Conservation (phyloP, 768 basidiomycete genomes). For the Tubosaeta sp. region DNA sequence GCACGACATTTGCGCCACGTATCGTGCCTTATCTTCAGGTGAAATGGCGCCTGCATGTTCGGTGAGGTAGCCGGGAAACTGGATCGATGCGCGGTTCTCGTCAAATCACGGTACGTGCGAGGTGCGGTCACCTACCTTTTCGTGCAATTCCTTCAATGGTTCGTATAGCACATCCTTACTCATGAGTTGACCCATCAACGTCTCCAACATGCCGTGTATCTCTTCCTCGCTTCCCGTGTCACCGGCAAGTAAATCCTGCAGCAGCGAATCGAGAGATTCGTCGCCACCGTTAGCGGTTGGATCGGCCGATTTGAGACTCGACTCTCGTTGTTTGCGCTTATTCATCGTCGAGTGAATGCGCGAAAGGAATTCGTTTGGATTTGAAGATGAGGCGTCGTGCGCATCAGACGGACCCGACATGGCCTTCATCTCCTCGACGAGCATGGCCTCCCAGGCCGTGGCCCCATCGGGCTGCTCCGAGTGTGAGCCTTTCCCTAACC, state of each 20-base stretch:
- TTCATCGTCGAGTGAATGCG: constrained; percentile 70
- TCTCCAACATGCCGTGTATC: constrained; percentile 67
- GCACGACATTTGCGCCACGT: constrained; percentile 53
- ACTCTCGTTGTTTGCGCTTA: constrained; percentile 67
- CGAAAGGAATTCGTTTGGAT: constrained; percentile 54
- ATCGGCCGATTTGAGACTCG: constrained; percentile 25
- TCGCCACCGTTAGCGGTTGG: constrained; percentile 8
- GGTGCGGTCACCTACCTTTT: constrained; percentile 16
- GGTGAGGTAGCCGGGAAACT: constrained; percentile 78
- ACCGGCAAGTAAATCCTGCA: constrained; percentile 41
- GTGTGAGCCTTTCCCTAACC: constrained; percentile 6
- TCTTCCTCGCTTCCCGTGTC: constrained; percentile 43
- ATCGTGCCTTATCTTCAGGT: constrained; percentile 57
- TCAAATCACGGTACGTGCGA: not conserved
- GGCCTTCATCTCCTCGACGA: constrained; percentile 56
- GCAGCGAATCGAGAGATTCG: constrained; percentile 48
- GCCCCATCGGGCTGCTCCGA: constrained; percentile 7
- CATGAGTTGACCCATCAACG: constrained; percentile 43
- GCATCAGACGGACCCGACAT: constrained; percentile 9
- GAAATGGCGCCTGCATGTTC: constrained; percentile 52
- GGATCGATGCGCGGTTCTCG: not conserved
- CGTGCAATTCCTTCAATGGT: constrained; percentile 70
- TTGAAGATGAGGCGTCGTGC: not conserved
- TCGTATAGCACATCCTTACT: constrained; percentile 59
- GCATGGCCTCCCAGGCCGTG: constrained; percentile 65